These are phyloP conservation scores for Iris pallida DNA, from an alignment of 116 monocot genomes.

Conservation along the genomic window DNA sequence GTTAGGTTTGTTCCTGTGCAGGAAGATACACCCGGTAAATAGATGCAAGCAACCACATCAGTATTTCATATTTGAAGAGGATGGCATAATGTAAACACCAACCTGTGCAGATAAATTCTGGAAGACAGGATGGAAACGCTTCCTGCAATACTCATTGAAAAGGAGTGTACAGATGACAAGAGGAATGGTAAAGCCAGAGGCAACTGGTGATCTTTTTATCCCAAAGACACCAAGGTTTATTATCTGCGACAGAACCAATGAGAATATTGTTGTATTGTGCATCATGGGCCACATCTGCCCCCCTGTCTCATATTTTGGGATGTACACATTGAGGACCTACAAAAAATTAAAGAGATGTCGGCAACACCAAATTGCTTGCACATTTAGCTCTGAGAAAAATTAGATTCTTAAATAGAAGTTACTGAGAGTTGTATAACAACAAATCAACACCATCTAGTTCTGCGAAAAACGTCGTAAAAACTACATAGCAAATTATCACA, in stretches of 20 bases:
- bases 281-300: slow-evolving; percentile 80
- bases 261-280: slow-evolving; percentile 87
- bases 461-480: too few species aligned
- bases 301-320: slow-evolving; percentile 63
- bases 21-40: too few species aligned
- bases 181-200: slow-evolving; percentile 64
- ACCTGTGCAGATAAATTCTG: slow-evolving; percentile 67
- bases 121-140: slow-evolving; percentile 71
- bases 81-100: slow-evolving; percentile 7
- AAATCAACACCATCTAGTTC: too few species aligned
- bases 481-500: too few species aligned
- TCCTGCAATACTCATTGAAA: slow-evolving; percentile 88
- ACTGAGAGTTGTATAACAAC: too few species aligned
- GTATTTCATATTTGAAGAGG: too few species aligned
- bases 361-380: too few species aligned
- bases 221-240: slow-evolving; percentile 90
- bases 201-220: slow-evolving; percentile 61
- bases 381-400: too few species aligned
- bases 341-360: not conserved
- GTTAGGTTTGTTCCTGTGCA: too few species aligned
- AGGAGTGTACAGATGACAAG: slow-evolving; percentile 75
- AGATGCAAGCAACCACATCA: too few species aligned
- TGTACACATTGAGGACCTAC: slow-evolving; percentile 87
- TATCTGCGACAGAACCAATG: slow-evolving; percentile 76
- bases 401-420: too few species aligned